Evolutionary conservation across 805 yeast species (phyloP).

Genomic region (Ogataea polymorpha): DNA sequence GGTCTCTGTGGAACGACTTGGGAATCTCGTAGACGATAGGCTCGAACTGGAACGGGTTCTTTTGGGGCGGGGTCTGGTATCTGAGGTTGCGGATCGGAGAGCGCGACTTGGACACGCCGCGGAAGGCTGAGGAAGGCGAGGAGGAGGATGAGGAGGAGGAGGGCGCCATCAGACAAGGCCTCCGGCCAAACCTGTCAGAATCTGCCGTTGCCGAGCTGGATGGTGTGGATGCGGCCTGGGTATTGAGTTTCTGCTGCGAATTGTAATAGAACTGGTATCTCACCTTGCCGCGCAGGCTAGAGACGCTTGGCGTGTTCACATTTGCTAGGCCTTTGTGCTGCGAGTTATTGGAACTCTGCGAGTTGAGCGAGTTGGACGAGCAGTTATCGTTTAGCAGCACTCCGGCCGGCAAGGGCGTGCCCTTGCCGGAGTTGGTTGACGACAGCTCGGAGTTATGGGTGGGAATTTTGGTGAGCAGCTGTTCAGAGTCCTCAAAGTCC

Average conservation of each 20-base stretch:
- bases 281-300: constrained; percentile 28
- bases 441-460: constrained; percentile 23
- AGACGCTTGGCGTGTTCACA: constrained; percentile 23
- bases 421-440: constrained; percentile 20
- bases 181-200: constrained; percentile 11
- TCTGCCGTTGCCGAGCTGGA: constrained; percentile 9
- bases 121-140: constrained; percentile 15
- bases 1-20: constrained; percentile 25
- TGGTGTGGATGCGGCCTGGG: constrained; percentile 21
- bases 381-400: constrained; percentile 22
- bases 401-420: constrained; percentile 18
- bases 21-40: constrained; percentile 33
- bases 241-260: constrained; percentile 25
- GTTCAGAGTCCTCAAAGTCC: constrained; percentile 14
- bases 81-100: constrained; percentile 27
- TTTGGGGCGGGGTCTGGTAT: constrained; percentile 9
- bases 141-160: constrained; percentile 11
- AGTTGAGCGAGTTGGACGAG: constrained; percentile 28
- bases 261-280: constrained; percentile 34
- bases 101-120: constrained; percentile 22
- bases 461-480: constrained; percentile 12
- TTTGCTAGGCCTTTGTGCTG: constrained; percentile 16
- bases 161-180: constrained; percentile 10
- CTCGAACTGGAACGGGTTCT: constrained; percentile 34
- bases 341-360: constrained; percentile 23